Conservation (phyloP, 2,329 filamentous ascomycete genomes). For the Chalaropsis thielavioides region DNA sequence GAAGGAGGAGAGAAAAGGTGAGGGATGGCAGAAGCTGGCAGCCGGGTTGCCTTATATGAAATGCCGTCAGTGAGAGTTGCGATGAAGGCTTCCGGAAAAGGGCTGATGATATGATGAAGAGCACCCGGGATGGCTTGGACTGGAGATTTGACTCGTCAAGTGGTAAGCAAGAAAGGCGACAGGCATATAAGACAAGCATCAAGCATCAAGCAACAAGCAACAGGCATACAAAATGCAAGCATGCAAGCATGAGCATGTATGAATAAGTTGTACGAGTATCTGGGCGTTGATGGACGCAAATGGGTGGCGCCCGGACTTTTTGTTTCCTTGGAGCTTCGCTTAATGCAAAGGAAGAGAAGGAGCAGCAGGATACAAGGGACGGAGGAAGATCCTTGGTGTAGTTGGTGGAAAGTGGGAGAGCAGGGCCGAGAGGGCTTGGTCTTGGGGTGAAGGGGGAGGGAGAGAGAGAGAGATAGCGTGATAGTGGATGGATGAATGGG, state of each 20-base stretch:
- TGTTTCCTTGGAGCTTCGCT: slow-evolving; percentile 1
- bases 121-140: background rate
- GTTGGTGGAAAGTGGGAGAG: slow-evolving; percentile 1
- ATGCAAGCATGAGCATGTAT: background rate
- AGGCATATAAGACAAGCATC: background rate
- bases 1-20: background rate
- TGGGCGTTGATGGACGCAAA: background rate
- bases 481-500: too few relatives aligned
- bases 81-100: background rate
- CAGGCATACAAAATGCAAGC: background rate
- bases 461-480: background rate
- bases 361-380: slow-evolving; percentile 1
- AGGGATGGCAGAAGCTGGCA: background rate
- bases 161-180: background rate
- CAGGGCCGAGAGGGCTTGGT: background rate
- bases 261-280: background rate
- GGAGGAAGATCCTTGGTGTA: background rate
- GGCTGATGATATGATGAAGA: background rate
- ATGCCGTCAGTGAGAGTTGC: background rate
- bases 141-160: background rate
- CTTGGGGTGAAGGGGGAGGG: background rate
- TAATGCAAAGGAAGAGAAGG: slow-evolving; percentile 9
- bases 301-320: slow-evolving; percentile 6
- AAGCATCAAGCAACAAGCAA: background rate
- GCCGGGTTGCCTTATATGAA: background rate